Evolutionary conservation across 2,329 filamentous ascomycete species (phyloP), one percentile per base, ranked within the genome.

Genomic region (Sporothrix brasiliensis): DNA sequence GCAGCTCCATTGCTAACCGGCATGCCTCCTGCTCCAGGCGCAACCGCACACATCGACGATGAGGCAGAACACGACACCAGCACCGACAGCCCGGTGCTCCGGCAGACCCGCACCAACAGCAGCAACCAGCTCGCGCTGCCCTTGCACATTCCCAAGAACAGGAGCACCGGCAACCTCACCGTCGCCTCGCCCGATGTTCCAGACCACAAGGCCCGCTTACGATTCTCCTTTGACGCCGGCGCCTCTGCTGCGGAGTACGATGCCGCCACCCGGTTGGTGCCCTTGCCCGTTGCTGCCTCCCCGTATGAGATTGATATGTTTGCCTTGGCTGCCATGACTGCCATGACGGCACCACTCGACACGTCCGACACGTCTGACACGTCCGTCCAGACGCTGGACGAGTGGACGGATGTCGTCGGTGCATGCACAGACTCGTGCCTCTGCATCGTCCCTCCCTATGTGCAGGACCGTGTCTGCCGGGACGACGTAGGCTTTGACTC

Each of bases 221-320:
- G 91, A 72, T 89, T 92, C 80, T 94, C 92, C 67, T 89, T 94
- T 77, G 93, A 95, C 79, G 89, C 88, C 71, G 87, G 89, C 68
- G 84, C 87, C 72, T 84, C 86, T 74, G 80, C 80, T 72, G 77
- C 80, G 75, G 90, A 92, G 75, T 88, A 88, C 81, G 92, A 94
- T 79, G 83, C 87, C 76, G 83, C 92, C 80, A 85, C 90, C 80
- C 93, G 91, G 92, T 95, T 80, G 79, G 88, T 82, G 70, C 71
- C 65, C 34, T 52, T 50, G 39, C 58, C 58, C 58, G n/a, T 2
- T 47, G 24, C 66, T 68, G 16, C 52, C 53, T 30, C 53, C 41
- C 41, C 41, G 41, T 9, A 4, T 44, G 41, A 44, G 13, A 47
- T 21, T 39, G 52, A 58, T 39, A 16, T 66, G 44, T 47, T 21